Evolutionary conservation across 768 basidiomycete genomes (phyloP), one percentile per base, ranked within the genome.

Genomic region (Lanmaoa pseudosensibilis): DNA sequence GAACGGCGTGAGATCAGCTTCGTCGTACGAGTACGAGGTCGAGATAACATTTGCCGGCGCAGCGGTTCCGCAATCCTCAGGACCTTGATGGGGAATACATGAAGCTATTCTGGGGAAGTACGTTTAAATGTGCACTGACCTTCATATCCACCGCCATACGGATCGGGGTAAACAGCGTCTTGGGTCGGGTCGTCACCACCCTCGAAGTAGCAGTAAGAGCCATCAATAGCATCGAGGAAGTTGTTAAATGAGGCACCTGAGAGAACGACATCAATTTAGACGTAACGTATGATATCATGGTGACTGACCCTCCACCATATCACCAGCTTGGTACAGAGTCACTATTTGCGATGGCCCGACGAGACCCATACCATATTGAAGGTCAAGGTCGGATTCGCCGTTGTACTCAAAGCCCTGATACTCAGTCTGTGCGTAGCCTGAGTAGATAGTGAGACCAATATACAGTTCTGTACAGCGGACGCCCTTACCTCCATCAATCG

Each of bases 21-120:
- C 79, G 50, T 75, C 65, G 52, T 73, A 69, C 2, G 56, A 38
- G 62, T 80, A 79, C 2, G 77, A 79, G 3, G 73, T 75, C 15
- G 78, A 77, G 46, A 79, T 70, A 23, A 80, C 75, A 27, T 74
- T 61, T 1, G 79, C 63, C 0, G 70, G 74, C 1, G 45, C 50
- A 7, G 67, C 57, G 25, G 69, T 72, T 30, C 77, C 78, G 47
- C 78, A 80, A 7, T 69, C 72, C 54, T 72, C 68, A 6, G 73
- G 66, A 16, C 69, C 65, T 63, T 30, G 21, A n/a, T 32, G 13
- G 19, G 6, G 44, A 9, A 7, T 9, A 23, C 5, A 25, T 40
- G 13, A 27, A 25, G 12, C 19, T 33, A 16, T 7, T n/a, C 27
- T 12, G 13, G 21, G 12, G 16, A 27, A 21, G 27, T 48, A n/a